Evolutionary conservation across 192 early-diverging fungal species (phyloP), one percentile per base, ranked within the genome.

Genomic region (Umbelopsis ramanniana): DNA sequence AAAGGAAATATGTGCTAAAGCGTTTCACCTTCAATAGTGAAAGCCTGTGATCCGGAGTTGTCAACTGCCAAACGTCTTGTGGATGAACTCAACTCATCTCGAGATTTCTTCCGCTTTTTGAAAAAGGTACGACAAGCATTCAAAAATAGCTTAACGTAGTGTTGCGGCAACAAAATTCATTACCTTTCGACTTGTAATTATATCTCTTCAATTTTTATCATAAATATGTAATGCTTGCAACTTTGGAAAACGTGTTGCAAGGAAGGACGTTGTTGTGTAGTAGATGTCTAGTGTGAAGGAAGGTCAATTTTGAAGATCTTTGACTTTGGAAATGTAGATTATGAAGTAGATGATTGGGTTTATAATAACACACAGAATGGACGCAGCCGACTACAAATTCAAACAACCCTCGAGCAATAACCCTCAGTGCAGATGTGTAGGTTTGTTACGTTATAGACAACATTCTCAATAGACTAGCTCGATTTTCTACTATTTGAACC

Each of bases 41-140:
- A 63, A 63, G 29, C 57, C 2, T 63, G 57, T 37, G 57, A 63
- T 37, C 57, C 57, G 15, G 26, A 35, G 11, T 63, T 63, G 33
- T 26, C 57, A 12, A 26, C 6, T 37, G 26, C 33, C 5, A 63
- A 63, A 37, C 26, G 24, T 6, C 57, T 63, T 3, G 33, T 63
- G 33, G 57, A 63, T 63, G 57, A 63, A 26, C 57, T 63, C 33
- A 63, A 63, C 14, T 35, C 29, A 17, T 63, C 57, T 4, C 7
- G 57, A 63, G 57, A 63, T 26, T 63, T 63, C 14, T 63, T 63
- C 33, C 33, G 57, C 17, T 63, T 63, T 26, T 17, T 63, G 26
- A 63, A 63, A 37, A 63, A 37, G 19, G 19, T 63, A 35, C 57
- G 57, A 37, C 57, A 63, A 37, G 26, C 57, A 3, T 63, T 63